A percentile compares a stretch with the other conserved stretches of the same genome.
Evolutionary conservation across 2,329 filamentous ascomycete species (phyloP).

Genomic region (Calonectria hongkongensis): DNA sequence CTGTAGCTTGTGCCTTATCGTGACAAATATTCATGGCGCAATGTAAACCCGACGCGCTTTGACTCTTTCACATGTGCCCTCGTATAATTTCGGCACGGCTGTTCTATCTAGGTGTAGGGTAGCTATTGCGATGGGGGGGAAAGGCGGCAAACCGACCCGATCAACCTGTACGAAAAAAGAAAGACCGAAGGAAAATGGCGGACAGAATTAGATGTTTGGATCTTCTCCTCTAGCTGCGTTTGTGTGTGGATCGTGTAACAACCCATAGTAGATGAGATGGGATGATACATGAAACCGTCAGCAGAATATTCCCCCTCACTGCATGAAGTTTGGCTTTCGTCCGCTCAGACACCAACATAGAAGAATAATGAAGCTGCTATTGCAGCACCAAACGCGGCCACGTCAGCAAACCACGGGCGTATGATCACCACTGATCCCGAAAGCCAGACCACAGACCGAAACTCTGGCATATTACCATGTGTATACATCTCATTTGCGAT

Average conservation of each 20-base stretch:
- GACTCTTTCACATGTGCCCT: constrained; percentile 10
- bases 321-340: constrained; percentile 11
- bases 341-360: constrained; percentile 1
- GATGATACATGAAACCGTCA: constrained; percentile 20
- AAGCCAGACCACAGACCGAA: neutral
- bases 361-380: constrained; percentile 5
- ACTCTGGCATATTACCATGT: neutral
- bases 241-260: neutral
- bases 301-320: constrained; percentile 7
- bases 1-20: neutral
- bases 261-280: neutral
- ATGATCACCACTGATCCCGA: neutral
- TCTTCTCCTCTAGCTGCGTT: neutral
- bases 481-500: neutral
- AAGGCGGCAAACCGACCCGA: neutral
- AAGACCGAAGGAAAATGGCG: too few relatives aligned
- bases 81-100: neutral
- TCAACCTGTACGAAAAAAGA: neutral
- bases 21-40: constrained; percentile 18
- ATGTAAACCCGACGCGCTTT: constrained; percentile 17
- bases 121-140: neutral
- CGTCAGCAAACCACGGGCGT: constrained; percentile 7
- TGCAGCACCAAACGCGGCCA: constrained; percentile 1
- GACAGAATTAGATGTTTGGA: neutral
- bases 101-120: neutral